Conservation (phyloP, 164 flowering plant species). For the Liquidambar formosana region DNA sequence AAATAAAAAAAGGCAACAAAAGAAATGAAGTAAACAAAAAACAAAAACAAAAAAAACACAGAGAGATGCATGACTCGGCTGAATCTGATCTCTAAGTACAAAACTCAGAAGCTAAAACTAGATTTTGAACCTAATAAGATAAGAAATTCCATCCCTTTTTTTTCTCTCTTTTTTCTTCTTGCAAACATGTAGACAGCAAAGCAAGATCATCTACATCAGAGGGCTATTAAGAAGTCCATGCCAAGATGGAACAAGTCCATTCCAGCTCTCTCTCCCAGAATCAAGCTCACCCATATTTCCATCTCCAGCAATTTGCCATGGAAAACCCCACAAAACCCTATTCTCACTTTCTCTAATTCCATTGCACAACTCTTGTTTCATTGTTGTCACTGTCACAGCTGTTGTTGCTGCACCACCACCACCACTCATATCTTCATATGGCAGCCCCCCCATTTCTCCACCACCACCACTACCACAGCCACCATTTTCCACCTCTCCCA, state of each 20-base stretch:
- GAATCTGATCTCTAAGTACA: conserved; percentile 21
- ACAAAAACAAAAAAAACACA: neutral
- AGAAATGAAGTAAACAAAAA: too few species aligned
- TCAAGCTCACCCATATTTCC: conserved; percentile 37
- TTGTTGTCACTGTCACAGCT: conserved; percentile 41
- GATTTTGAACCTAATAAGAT: conserved; percentile 7
- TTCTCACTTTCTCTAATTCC: conserved; percentile 17
- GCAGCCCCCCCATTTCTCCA: conserved; percentile 23
- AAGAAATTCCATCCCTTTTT: conserved; percentile 6
- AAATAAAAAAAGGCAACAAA: too few species aligned
- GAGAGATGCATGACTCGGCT: conserved; percentile 2
- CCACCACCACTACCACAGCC: conserved; percentile 20
- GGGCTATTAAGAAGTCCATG: conserved; percentile 78
- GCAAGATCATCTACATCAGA: conserved; percentile 46
- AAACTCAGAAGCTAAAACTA: conserved; percentile 16
- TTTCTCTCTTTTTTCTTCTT: neutral
- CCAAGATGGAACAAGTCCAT: conserved; percentile 59
- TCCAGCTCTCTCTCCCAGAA: conserved; percentile 62
- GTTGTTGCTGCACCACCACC: conserved; percentile 23
- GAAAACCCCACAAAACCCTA: conserved; percentile 58
- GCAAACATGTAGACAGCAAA: neutral
- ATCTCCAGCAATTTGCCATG: conserved; percentile 57
- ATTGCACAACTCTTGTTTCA: conserved; percentile 50
- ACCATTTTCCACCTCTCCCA: conserved; percentile 29
- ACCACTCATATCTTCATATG: conserved; percentile 29